Evolutionary conservation across 164 flowering plant genomes (phyloP).

Genomic region (Tetrastigma voinierianum): DNA sequence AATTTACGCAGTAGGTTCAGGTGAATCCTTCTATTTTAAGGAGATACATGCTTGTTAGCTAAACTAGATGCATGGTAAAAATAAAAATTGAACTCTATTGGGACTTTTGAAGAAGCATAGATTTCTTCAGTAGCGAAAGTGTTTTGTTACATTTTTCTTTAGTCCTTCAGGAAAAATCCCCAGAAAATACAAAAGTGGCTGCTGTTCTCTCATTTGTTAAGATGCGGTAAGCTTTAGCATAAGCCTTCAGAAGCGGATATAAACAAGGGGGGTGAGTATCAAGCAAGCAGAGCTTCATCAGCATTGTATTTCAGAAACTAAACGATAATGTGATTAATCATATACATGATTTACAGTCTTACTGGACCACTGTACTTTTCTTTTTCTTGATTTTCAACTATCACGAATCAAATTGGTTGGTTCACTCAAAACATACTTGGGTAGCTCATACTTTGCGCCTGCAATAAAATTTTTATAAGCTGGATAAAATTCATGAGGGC

Average conservation of each 20-base stretch:
- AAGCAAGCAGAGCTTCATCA: neutral
- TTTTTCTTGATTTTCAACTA: conserved; percentile 25
- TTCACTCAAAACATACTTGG: conserved; percentile 76
- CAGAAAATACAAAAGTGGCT: neutral
- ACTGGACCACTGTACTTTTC: conserved; percentile 11
- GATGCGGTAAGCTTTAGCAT: neutral
- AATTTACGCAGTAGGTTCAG: too few relatives aligned
- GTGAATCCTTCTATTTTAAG: too few relatives aligned
- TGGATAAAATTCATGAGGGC: neutral
- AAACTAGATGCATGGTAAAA: neutral
- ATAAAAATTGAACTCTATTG: neutral
- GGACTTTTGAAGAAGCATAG: neutral
- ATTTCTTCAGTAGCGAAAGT: neutral
- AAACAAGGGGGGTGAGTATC: neutral
- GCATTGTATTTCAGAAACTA: neutral
- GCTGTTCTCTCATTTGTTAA: neutral
- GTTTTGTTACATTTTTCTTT: neutral
- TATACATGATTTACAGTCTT: conserved; percentile 48
- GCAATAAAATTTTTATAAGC: conserved; percentile 20
- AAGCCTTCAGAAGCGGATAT: neutral
- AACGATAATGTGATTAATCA: conserved; percentile 18
- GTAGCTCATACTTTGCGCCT: conserved; percentile 88
- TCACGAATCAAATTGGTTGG: conserved; percentile 66
- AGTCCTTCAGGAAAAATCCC: neutral
- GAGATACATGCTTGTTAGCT: too few relatives aligned